phyloP scores from a whole-genome alignment of 2,329 filamentous ascomycete species.

The Teratosphaeriaceae sp. region DNA sequence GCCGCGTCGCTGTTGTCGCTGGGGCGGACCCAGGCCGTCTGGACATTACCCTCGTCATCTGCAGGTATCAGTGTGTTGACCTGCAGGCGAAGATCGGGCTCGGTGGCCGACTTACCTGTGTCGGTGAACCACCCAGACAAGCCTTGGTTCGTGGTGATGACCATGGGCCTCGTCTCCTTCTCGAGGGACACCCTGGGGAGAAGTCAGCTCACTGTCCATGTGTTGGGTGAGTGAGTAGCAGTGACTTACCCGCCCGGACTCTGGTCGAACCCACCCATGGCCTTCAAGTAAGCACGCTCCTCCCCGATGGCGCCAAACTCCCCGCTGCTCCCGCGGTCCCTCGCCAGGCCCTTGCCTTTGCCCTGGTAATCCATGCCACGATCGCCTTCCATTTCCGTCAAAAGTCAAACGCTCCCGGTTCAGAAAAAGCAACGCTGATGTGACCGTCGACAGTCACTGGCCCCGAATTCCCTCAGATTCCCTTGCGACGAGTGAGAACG shows the following conservation, averaged over 20 bases:
- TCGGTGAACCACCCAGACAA: not conserved
- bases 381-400: not conserved
- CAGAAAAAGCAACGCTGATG: not conserved
- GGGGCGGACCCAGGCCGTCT: not conserved
- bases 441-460: not conserved
- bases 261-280: not conserved
- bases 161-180: too few relatives aligned
- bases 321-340: not conserved
- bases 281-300: constrained; percentile 2
- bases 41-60: not conserved
- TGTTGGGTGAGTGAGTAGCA: not conserved
- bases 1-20: not conserved
- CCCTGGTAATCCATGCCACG: not conserved
- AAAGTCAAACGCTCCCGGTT: not conserved
- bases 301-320: constrained; percentile 1
- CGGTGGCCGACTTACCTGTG: not conserved
- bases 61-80: not conserved
- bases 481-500: not conserved
- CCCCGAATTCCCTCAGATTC: too few relatives aligned
- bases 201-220: not conserved
- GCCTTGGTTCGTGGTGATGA: not conserved
- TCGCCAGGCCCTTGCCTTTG: too few relatives aligned
- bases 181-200: not conserved
- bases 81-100: not conserved
- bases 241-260: constrained; percentile 1